Base-by-base conservation (phyloP, 169 alveolate genomes). In the Toxoplasma gondii region DNA sequence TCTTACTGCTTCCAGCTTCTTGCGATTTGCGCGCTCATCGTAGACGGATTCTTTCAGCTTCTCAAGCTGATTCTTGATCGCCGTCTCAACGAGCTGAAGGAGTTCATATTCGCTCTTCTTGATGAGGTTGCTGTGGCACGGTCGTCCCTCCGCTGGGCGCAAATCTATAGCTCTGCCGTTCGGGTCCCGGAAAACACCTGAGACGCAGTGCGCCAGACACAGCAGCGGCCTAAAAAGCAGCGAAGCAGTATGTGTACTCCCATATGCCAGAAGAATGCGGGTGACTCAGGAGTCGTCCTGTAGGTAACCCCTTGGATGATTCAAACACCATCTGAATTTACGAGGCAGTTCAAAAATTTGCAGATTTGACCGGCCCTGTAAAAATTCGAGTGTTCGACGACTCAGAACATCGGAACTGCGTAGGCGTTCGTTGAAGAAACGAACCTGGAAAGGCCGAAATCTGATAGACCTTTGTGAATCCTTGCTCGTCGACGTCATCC, bases 91-190 rank as follows among this genome's bases (percentile, higher is more conserved):
- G 9, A 97, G 88, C 86, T 95, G 91, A 64, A 93, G 87, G 39
- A 97, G 94, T 91, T 97, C 95, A 31, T 54, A 41, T 87, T 96
- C 97, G 45, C 94, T 94, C 95, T 94, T 94, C 91, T 97, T 96
- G 58, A 92, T 96, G 44, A 97, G 93, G 93, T 96, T 97, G 83
- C 96, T 96, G 96, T 96, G 97, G 84, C 97, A 96, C 38, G 99
- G 99, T 10, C 98, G 97, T 27, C 94, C 94, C 88, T 98, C 98
- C 45, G 88, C 84, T 22, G 98, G 99, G 69, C 99, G 97, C 69
- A 98, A 88, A 93, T 98, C 99, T 93, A 96, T 96, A 43, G 97
- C 96, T 41, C 88, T 95, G 24, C 99, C 99, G 43, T 96, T 78
- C 12, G 97, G 96, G 95, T 98, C 98, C 69, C 97, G 93, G 92